phyloP scores from a whole-genome alignment of 179 eudicot genomes.

The Silene coronaria region DNA sequence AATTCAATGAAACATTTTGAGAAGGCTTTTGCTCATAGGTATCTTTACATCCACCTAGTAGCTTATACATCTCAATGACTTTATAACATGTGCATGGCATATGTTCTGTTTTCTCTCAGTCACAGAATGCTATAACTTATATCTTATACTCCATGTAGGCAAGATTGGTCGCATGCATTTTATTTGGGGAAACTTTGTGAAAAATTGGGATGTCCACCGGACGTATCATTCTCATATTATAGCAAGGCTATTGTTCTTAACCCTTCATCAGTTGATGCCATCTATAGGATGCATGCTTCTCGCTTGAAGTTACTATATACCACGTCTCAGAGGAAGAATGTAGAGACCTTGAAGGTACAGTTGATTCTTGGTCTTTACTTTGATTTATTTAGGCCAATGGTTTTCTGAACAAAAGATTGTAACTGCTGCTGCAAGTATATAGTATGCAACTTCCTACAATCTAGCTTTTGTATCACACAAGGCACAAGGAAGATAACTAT shows the following conservation, averaged over 20 bases:
- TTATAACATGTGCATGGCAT: neutral
- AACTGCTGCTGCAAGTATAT: neutral
- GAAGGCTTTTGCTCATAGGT: conserved; percentile 85
- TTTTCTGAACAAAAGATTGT: neutral
- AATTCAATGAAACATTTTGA: conserved; percentile 86
- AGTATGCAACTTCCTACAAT: neutral
- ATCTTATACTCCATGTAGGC: conserved; percentile 41
- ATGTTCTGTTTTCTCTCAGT: neutral
- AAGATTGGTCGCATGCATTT: conserved; percentile 94
- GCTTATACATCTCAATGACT: neutral
- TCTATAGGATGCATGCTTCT: conserved; percentile 98
- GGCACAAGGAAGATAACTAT: no score
- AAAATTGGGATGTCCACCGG: conserved; percentile 66
- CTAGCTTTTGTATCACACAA: neutral
- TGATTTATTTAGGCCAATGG: neutral
- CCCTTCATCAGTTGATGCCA: conserved; percentile 89
- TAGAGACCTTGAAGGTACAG: conserved; percentile 71
- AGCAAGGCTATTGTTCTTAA: conserved; percentile 69
- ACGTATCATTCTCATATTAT: conserved; percentile 66
- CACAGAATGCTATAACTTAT: conserved; percentile 9
- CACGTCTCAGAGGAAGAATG: conserved; percentile 54
- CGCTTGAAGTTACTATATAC: conserved; percentile 83
- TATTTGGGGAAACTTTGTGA: conserved; percentile 88
- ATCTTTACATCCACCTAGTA: conserved; percentile 13
- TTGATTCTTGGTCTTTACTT: conserved; percentile 3